Evolutionary conservation across 768 basidiomycete species (phyloP), one percentile per base, ranked within the genome.

Genomic region (Podaxis sp.): DNA sequence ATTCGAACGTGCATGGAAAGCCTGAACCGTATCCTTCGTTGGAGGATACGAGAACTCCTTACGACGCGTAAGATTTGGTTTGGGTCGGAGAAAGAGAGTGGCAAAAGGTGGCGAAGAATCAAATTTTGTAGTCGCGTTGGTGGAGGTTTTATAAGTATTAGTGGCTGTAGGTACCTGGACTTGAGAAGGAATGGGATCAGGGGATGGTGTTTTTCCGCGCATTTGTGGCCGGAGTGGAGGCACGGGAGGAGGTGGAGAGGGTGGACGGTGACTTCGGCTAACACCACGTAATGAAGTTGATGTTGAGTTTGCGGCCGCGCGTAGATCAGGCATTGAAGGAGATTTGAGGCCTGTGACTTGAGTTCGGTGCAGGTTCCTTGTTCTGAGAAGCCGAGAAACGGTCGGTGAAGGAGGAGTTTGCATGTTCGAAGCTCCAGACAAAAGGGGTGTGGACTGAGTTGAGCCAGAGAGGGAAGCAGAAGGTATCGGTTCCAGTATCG

Each of bases 321-420:
- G 59, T 46, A 62, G 53, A 26, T 62, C 61, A n/a, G 61, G 61
- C 42, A 62, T 48, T 12, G 61, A 62, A 12, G 61, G 53, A 6
- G 61, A 62, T 33, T 17, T 42, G 33, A 62, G 61, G 2, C 33
- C 19, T 28, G 19, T 11, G 1, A 11, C 22, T 33, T 30, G 61
- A 19, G 22, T 26, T 55, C 49, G 49, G 19, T 40, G 22, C 49
- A 17, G 17, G 13, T 22, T 26, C 36, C 51, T 60, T 7, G 33
- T 42, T 28, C 17, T 36, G 6, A 60, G 17, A 40, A 39, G 59
- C 3, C 15, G 48, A n/a, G 51, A 40, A 22, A 52, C 36, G 2
- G 22, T 26, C 2, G 49, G 38, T 8, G 54, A 26, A 19, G 38
- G 33, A 22, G 54, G 54, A 11, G 51, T 22, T 42, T 51, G 59